Percentiles rank a stretch among this genome's conserved stretches.
Conservation (phyloP, 2,329 filamentous ascomycete genomes). For the Trichoderma citrinoviride region DNA sequence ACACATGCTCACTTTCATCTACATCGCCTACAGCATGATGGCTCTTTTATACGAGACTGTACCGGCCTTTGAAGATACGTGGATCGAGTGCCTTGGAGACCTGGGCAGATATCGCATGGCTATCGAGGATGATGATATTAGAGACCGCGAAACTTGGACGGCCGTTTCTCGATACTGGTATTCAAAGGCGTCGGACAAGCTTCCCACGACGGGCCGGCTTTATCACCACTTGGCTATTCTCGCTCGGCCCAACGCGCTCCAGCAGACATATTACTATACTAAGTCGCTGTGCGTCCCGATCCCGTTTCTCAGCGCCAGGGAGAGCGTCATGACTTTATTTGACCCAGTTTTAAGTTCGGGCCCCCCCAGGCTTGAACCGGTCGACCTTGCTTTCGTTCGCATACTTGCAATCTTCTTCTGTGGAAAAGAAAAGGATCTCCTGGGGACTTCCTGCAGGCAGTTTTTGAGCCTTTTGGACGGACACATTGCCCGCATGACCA, state of each 20-base stretch:
- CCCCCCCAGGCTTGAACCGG: constrained; percentile 31
- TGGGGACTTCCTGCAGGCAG: constrained; percentile 43
- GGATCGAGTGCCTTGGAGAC: constrained; percentile 92
- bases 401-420: constrained; percentile 64
- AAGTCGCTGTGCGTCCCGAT: constrained; percentile 67
- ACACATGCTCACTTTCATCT: constrained; percentile 89
- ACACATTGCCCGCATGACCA: constrained; percentile 52
- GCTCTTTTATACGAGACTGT: constrained; percentile 83
- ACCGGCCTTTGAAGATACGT: constrained; percentile 77
- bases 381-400: constrained; percentile 62
- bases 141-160: constrained; percentile 78
- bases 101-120: constrained; percentile 83
- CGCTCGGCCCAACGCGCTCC: constrained; percentile 64
- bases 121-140: constrained; percentile 77
- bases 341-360: constrained; percentile 51
- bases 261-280: constrained; percentile 70
- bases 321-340: constrained; percentile 69
- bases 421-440: constrained; percentile 42
- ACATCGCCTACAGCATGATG: constrained; percentile 87
- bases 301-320: constrained; percentile 65
- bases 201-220: constrained; percentile 71
- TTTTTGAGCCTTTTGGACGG: constrained; percentile 55
- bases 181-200: constrained; percentile 72
- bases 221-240: constrained; percentile 88
- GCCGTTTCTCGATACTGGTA: constrained; percentile 82